Conservation (phyloP, 257 asterid species). For the Echites panduratus region DNA sequence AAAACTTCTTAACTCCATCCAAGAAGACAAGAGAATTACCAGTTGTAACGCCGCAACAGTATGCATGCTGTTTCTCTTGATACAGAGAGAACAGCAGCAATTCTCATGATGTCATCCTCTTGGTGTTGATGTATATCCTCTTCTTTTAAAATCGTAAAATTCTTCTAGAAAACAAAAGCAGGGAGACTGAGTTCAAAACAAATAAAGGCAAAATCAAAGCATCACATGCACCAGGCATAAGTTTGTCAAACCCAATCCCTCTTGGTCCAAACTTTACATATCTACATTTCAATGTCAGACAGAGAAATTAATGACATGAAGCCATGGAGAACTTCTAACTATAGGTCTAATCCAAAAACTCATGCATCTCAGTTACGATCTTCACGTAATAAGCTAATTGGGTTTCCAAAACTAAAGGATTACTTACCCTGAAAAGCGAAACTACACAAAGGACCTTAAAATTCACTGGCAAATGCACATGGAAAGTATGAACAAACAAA, state of each 20-base stretch:
- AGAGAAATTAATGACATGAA: not conserved
- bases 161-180: conserved; percentile 48
- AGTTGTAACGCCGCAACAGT: conserved; percentile 67
- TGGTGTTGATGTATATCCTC: conserved; percentile 70
- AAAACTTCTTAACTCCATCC: not conserved
- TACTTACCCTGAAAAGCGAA: not conserved
- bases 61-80: conserved; percentile 73
- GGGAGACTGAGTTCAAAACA: not conserved
- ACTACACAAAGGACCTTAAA: not conserved
- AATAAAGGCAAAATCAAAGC: conserved; percentile 4
- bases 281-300: not conserved
- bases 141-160: conserved; percentile 64
- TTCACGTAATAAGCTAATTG: not conserved
- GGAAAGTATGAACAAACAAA: not conserved
- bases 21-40: conserved; percentile 34
- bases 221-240: not conserved
- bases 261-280: not conserved
- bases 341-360: not conserved
- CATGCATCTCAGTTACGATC: not conserved
- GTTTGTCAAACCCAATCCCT: not conserved
- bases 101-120: conserved; percentile 62
- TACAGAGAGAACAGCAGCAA: conserved; percentile 75
- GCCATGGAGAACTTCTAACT: not conserved
- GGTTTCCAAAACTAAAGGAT: not conserved
- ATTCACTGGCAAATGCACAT: not conserved